These are phyloP conservation scores for Fusarium sp. DNA, from an alignment of 2,329 filamentous ascomycete species.

Conservation along the genomic window DNA sequence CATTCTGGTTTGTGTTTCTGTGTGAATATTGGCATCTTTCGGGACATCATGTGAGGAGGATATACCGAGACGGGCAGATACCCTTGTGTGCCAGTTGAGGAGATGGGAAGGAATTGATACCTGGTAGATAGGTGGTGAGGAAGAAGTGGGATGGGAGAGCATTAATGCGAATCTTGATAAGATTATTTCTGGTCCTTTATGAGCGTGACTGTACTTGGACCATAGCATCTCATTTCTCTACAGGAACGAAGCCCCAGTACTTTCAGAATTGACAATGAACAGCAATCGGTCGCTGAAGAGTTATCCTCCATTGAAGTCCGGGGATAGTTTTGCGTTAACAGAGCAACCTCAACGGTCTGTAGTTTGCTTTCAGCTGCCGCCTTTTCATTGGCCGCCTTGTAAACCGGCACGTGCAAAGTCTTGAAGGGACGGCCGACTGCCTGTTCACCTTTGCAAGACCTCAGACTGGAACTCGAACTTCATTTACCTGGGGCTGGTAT, in stretches of 20 bases:
- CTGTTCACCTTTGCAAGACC: background rate
- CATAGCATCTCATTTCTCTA: background rate
- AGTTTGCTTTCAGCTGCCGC: background rate
- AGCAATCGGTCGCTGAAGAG: background rate
- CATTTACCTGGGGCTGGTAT: background rate
- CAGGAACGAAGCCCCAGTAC: background rate
- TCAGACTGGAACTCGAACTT: background rate
- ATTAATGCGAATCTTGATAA: constrained; percentile 33
- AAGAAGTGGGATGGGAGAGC: constrained; percentile 12
- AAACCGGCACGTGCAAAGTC: background rate
- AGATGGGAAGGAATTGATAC: constrained; percentile 9
- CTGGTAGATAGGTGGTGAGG: constrained; percentile 25
- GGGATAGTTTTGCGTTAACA: background rate
- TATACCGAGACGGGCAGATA: constrained; percentile 36
- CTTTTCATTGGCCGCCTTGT: background rate
- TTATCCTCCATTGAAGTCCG: background rate
- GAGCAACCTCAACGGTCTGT: background rate
- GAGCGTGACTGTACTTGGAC: background rate
- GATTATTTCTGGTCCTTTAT: background rate
- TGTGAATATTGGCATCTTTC: constrained; percentile 34
- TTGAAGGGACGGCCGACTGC: background rate
- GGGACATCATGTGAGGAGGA: constrained; percentile 21
- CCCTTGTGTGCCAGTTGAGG: constrained; percentile 25
- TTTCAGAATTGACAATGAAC: background rate
- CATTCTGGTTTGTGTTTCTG: constrained; percentile 15